Evolutionary conservation across 1,284 basidiomycete genomes (phyloP).

Genomic region (Apiotrichum montevideense): DNA sequence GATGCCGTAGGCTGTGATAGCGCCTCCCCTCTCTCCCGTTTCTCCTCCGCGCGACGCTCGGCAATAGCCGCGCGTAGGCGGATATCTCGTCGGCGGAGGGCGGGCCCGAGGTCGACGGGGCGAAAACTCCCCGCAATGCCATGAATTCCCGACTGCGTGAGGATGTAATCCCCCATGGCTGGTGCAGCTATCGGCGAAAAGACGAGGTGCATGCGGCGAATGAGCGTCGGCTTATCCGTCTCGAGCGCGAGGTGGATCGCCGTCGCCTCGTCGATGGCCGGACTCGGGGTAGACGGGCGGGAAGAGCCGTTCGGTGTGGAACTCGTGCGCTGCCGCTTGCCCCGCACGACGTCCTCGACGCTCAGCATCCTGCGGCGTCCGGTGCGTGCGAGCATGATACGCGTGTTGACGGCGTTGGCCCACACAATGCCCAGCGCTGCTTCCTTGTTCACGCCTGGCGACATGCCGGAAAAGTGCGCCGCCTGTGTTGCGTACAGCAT

Average conservation of each 20-base stretch:
- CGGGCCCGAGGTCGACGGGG: conserved; percentile 18
- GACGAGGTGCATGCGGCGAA: conserved; percentile 53
- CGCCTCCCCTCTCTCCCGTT: too few species aligned
- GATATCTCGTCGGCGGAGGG: conserved; percentile 12
- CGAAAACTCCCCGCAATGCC: conserved; percentile 23
- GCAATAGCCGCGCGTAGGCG: neutral
- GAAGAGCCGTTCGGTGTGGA: neutral
- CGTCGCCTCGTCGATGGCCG: neutral
- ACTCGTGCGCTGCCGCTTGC: conserved; percentile 1
- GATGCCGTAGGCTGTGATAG: neutral
- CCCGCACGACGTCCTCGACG: conserved; percentile 18
- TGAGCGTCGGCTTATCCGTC: conserved; percentile 46
- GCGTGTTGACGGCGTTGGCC: conserved; percentile 79
- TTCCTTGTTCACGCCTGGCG: conserved; percentile 59
- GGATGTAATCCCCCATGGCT: conserved; percentile 63
- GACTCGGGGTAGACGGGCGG: neutral
- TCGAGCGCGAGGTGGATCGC: conserved; percentile 2
- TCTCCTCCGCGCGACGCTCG: neutral
- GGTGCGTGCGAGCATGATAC: conserved; percentile 75
- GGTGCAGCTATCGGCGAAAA: conserved; percentile 63
- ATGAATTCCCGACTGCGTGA: conserved; percentile 57
- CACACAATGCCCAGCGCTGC: conserved; percentile 79
- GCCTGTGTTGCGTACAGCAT: conserved; percentile 65
- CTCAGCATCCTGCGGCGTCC: conserved; percentile 58
- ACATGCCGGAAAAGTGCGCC: conserved; percentile 63